Conservation (phyloP, 108 stramenopile genomes). For the Nitzschia sp. region DNA sequence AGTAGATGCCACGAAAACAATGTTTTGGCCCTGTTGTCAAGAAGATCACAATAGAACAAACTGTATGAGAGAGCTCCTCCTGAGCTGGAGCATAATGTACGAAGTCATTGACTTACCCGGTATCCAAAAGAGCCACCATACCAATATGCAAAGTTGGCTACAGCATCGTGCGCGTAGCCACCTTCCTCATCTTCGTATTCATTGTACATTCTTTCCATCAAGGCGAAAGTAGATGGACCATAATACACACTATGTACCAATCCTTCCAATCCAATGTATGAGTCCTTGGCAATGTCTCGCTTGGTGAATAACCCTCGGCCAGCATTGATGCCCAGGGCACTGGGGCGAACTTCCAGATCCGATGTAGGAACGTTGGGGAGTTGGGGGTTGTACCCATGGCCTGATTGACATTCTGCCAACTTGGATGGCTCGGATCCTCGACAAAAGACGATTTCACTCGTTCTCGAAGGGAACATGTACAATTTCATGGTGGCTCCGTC, state of each 20-base stretch:
- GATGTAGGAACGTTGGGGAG: conserved; percentile 22
- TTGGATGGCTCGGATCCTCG: conserved; percentile 7
- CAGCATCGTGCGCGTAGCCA: background rate
- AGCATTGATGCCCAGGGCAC: conserved; percentile 22
- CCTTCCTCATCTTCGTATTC: background rate
- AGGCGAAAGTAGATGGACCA: conserved; percentile 6
- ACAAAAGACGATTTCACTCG: conserved; percentile 55
- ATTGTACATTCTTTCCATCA: conserved; percentile 3
- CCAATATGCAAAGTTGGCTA: background rate
- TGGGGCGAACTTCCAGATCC: conserved; percentile 13
- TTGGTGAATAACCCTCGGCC: conserved; percentile 45
- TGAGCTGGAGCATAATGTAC: too few relatives aligned
- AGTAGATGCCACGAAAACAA: background rate
- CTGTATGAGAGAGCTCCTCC: background rate
- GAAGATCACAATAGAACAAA: background rate
- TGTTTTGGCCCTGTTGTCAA: conserved; percentile 3
- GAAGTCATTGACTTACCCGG: background rate
- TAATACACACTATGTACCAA: conserved; percentile 8
- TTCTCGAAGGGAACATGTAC: conserved; percentile 56
- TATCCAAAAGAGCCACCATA: background rate
- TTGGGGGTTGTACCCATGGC: conserved; percentile 35
- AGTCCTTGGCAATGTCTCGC: conserved; percentile 25
- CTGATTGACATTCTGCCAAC: conserved; percentile 12
- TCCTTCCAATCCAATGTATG: conserved; percentile 45
- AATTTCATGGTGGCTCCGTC: conserved; percentile 72